Evolutionary conservation across 1,284 basidiomycete species (phyloP).

Genomic region (Chalciporus sp.): DNA sequence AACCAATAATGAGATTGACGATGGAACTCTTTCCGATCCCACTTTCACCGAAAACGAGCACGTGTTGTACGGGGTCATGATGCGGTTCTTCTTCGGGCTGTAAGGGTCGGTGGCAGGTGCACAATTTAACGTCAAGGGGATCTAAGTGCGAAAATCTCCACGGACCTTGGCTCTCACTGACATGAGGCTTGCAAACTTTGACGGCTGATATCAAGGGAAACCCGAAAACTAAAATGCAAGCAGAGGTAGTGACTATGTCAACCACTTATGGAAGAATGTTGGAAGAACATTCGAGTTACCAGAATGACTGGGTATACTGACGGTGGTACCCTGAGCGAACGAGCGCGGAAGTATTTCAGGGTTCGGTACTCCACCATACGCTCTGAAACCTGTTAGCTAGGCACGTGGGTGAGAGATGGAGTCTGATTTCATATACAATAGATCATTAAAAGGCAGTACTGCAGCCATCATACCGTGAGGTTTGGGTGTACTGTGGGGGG

Average conservation of each 20-base stretch:
- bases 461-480: not conserved
- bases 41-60: conserved; percentile 35
- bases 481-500: no score
- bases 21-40: conserved; percentile 38
- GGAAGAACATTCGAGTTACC: conserved; percentile 1
- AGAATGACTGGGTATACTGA: not conserved
- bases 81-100: conserved; percentile 6
- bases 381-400: not conserved
- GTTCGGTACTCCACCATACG: conserved; percentile 1
- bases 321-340: not conserved
- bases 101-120: not conserved
- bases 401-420: conserved; percentile 17
- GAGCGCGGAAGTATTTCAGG: not conserved
- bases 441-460: not conserved
- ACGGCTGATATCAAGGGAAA: not conserved
- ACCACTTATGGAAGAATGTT: not conserved
- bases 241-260: not conserved
- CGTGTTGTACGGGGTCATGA: conserved; percentile 20
- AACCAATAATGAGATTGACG: conserved; percentile 31
- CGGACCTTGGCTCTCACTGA: conserved; percentile 19
- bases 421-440: not conserved
- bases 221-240: not conserved
- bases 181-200: not conserved
- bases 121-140: not conserved
- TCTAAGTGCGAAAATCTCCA: conserved; percentile 1